A percentile compares a stretch with the other conserved stretches of the same genome.
Evolutionary conservation across 2,329 filamentous ascomycete genomes (phyloP).

Genomic region (Cucurbitaria berberidis): DNA sequence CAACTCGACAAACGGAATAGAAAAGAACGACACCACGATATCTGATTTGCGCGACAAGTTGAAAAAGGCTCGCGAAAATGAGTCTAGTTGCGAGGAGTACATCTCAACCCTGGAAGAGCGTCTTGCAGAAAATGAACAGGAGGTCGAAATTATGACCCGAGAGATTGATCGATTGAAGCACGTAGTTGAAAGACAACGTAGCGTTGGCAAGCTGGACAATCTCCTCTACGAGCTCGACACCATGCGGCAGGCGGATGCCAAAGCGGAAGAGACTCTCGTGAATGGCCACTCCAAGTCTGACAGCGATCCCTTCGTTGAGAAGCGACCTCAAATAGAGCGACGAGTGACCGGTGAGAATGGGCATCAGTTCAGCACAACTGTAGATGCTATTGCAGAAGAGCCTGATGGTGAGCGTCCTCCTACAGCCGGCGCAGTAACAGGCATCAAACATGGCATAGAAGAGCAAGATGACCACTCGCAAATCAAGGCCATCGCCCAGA

Average conservation of each 20-base stretch:
- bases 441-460: constrained; percentile 13
- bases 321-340: constrained; percentile 31
- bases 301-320: constrained; percentile 44
- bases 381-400: constrained; percentile 48
- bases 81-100: constrained; percentile 90
- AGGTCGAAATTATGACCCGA: constrained; percentile 94
- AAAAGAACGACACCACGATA: constrained; percentile 87
- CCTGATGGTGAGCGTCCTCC: constrained; percentile 39
- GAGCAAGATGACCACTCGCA: constrained; percentile 17
- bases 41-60: constrained; percentile 91
- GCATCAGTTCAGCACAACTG: constrained; percentile 41
- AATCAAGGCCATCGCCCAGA: constrained; percentile 19
- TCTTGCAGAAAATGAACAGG: constrained; percentile 92
- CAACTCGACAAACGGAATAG: constrained; percentile 87
- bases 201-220: constrained; percentile 91
- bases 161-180: constrained; percentile 94
- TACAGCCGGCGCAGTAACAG: constrained; percentile 29
- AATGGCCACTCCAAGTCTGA: constrained; percentile 46
- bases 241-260: constrained; percentile 47
- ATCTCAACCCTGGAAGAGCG: constrained; percentile 96
- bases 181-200: constrained; percentile 92
- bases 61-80: constrained; percentile 83
- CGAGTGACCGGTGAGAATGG: constrained; percentile 31
- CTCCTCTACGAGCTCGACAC: constrained; percentile 89
- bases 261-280: constrained; percentile 33